Percentiles rank a stretch among this genome's conserved stretches.
Conservation (phyloP, 176 grass and related monocot species). For the Phoenix roebelenii region DNA sequence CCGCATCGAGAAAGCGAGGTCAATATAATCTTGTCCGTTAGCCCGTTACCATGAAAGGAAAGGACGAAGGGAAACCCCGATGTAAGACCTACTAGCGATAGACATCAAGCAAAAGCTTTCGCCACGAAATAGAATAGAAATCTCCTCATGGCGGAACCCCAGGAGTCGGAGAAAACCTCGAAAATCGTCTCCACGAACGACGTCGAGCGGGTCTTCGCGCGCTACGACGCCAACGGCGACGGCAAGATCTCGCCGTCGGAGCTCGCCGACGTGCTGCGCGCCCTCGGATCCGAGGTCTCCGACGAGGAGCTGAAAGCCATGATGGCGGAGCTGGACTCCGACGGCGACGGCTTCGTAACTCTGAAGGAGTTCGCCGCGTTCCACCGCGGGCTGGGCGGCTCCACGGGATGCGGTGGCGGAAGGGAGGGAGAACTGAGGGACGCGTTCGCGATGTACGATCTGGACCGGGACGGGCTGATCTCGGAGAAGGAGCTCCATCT, state of each 20-base stretch:
- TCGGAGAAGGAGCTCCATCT: slow-evolving; percentile 56
- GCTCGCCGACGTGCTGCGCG: slow-evolving; percentile 35
- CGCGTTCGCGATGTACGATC: slow-evolving; percentile 68
- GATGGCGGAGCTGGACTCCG: slow-evolving; percentile 79
- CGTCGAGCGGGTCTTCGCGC: slow-evolving; percentile 59
- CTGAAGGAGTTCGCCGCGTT: slow-evolving; percentile 66
- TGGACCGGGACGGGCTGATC: slow-evolving; percentile 58
- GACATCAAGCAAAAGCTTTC: too few species aligned
- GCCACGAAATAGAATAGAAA: too few species aligned
- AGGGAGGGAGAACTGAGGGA: slow-evolving; percentile 53
- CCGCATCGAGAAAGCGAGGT: too few species aligned
- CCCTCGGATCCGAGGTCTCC: slow-evolving; percentile 30
- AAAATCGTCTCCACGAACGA: slow-evolving; percentile 15
- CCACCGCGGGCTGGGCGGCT: slow-evolving; percentile 29
- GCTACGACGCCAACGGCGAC: slow-evolving; percentile 78
- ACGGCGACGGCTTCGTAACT: slow-evolving; percentile 66
- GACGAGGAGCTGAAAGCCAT: slow-evolving; percentile 37
- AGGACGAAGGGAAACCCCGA: too few species aligned
- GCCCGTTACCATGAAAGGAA: too few species aligned
- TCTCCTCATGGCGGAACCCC: too few species aligned
- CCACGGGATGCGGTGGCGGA: not conserved
- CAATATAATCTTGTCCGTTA: too few species aligned
- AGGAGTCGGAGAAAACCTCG: slow-evolving; percentile 3
- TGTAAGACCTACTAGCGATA: too few species aligned
- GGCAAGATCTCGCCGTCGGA: slow-evolving; percentile 64